These are phyloP conservation scores for Fusarium sp. DNA, from an alignment of 2,329 filamentous ascomycete species.

Conservation along the genomic window DNA sequence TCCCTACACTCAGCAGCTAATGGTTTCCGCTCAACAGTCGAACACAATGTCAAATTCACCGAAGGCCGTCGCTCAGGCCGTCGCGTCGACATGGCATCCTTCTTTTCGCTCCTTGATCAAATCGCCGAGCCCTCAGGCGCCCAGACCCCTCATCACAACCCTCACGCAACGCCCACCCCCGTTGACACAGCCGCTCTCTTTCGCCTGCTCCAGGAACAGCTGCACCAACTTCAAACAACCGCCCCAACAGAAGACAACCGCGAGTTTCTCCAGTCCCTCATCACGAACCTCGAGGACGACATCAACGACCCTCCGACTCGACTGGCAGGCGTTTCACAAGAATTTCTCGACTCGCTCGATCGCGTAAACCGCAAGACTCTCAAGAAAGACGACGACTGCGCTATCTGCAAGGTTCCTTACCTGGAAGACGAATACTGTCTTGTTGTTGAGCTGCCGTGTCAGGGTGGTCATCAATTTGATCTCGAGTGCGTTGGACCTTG, in stretches of 20 bases:
- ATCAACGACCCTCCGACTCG: conserved; percentile 64
- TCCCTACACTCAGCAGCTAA: conserved; percentile 5
- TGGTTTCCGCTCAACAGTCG: conserved; percentile 59
- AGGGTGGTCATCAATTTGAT: conserved; percentile 69
- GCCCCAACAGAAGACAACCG: conserved; percentile 63
- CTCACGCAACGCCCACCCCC: conserved; percentile 69
- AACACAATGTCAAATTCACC: conserved; percentile 69
- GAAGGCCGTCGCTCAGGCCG: conserved; percentile 58
- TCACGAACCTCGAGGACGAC: conserved; percentile 60
- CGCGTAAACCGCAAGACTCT: conserved; percentile 66
- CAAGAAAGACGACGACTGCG: conserved; percentile 64
- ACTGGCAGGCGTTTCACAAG: conserved; percentile 67
- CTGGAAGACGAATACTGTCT: conserved; percentile 71
- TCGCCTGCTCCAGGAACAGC: conserved; percentile 69
- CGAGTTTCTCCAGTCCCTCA: conserved; percentile 62
- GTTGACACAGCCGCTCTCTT: conserved; percentile 68
- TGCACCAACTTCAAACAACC: conserved; percentile 62
- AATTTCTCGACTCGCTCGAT: conserved; percentile 70
- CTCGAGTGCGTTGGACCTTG: conserved; percentile 76
- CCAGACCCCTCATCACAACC: conserved; percentile 60
- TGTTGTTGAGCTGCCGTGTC: conserved; percentile 73
- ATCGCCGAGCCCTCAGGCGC: conserved; percentile 56
- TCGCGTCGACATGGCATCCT: conserved; percentile 72
- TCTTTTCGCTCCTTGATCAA: conserved; percentile 68
- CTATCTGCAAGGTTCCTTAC: conserved; percentile 72